phyloP scores from a whole-genome alignment of 1,284 basidiomycete genomes.

The Pseudozyma flocculosa region DNA sequence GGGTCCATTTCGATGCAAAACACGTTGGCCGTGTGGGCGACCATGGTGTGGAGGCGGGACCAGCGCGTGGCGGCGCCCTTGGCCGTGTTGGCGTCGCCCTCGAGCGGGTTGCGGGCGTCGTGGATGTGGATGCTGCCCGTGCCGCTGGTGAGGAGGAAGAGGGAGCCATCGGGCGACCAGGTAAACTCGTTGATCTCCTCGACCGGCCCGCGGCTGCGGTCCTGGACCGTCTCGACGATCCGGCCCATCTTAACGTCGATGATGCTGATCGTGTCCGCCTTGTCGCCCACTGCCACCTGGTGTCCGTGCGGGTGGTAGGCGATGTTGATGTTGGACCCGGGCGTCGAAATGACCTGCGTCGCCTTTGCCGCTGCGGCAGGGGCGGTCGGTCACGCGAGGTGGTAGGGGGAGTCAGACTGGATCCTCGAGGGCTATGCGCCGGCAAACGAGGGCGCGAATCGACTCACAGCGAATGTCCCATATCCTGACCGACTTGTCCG shows the following conservation, averaged over 20 bases:
- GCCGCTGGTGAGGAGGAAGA: conserved; percentile 45
- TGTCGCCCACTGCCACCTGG: conserved; percentile 48
- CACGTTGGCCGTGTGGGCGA: conserved; percentile 42
- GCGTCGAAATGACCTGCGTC: conserved; percentile 11
- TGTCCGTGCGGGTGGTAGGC: conserved; percentile 42
- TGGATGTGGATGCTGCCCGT: conserved; percentile 31
- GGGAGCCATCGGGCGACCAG: conserved; percentile 40
- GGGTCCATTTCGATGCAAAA: conserved; percentile 49
- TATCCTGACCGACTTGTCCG: conserved; percentile 45
- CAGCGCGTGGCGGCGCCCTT: conserved; percentile 4
- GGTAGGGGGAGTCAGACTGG: too few relatives aligned
- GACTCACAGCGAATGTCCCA: conserved; percentile 41
- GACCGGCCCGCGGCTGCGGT: not conserved
- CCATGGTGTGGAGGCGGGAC: conserved; percentile 21
- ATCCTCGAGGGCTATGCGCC: too few relatives aligned
- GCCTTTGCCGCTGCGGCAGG: not conserved
- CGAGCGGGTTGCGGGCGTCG: conserved; percentile 1
- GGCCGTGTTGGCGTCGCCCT: not conserved
- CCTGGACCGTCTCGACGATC: conserved; percentile 29
- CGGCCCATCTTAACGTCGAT: conserved; percentile 23
- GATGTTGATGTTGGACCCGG: conserved; percentile 49
- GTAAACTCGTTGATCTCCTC: conserved; percentile 52
- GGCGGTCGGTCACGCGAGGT: too few relatives aligned
- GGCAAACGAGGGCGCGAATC: not conserved
- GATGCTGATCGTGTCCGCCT: conserved; percentile 45